Percentiles rank a stretch among this genome's conserved stretches.
Evolutionary conservation across 1,284 basidiomycete species (phyloP).

Genomic region (Blastosporella zonata): DNA sequence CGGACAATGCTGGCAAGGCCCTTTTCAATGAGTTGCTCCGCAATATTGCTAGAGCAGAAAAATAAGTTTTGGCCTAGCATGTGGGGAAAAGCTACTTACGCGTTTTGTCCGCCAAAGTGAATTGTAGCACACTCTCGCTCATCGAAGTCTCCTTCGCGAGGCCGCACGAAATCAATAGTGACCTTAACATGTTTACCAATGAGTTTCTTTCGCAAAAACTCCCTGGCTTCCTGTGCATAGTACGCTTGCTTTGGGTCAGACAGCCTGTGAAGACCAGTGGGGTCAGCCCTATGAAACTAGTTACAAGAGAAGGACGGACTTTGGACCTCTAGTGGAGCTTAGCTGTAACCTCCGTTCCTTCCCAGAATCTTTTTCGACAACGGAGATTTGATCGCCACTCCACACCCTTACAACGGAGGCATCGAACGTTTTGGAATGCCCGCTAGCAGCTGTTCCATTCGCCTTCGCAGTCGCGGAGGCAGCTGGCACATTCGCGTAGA

Average conservation of each 20-base stretch:
- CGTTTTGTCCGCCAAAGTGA: conserved; percentile 75
- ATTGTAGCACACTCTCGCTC: conserved; percentile 90
- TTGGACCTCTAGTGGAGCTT: conserved; percentile 86
- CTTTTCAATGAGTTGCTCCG: conserved; percentile 90
- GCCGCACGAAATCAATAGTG: conserved; percentile 84
- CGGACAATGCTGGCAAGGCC: conserved; percentile 89
- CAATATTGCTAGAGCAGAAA: conserved; percentile 65
- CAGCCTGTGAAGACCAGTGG: conserved; percentile 43
- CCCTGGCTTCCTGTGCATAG: conserved; percentile 90
- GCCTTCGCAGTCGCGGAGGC: conserved; percentile 39
- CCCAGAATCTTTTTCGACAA: conserved; percentile 69
- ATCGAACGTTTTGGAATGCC: conserved; percentile 64
- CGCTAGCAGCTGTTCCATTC: conserved; percentile 43
- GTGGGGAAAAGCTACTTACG: conserved; percentile 40
- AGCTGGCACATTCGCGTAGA: conserved; percentile 67
- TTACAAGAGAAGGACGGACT: conserved; percentile 41
- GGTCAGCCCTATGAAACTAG: conserved; percentile 6
- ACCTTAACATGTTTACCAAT: conserved; percentile 90
- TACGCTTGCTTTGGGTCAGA: conserved; percentile 87
- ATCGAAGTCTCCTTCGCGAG: conserved; percentile 91
- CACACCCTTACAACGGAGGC: conserved; percentile 86
- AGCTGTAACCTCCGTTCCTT: conserved; percentile 87
- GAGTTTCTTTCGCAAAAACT: conserved; percentile 86
- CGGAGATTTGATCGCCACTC: conserved; percentile 89
- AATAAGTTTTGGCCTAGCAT: not conserved